Evolutionary conservation across 768 basidiomycete species (phyloP).

Genomic region (Russula virescens): DNA sequence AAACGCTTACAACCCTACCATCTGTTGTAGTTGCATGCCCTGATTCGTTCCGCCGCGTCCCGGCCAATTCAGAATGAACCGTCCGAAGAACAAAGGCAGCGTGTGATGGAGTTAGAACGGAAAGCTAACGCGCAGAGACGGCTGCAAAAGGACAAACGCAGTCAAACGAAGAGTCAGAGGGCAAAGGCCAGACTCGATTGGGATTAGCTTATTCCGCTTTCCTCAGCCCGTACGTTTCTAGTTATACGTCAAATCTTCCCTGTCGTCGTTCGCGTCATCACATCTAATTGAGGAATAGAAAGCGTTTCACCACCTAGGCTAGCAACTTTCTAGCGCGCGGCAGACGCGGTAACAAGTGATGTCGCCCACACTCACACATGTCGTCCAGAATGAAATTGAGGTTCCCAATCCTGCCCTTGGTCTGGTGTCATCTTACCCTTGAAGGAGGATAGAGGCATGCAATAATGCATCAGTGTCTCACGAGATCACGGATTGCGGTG

Average conservation of each 20-base stretch:
- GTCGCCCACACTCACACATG: no score
- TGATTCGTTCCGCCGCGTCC: constrained; percentile 46
- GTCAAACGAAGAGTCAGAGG: constrained; percentile 41
- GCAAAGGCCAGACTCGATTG: constrained; percentile 26
- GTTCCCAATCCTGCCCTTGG: no score
- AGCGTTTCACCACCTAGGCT: no score
- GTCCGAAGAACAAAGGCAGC: constrained; percentile 50
- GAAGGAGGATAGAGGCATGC: no score
- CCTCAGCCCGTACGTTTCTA: not conserved
- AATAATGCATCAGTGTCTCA: no score
- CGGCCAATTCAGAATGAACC: constrained; percentile 47
- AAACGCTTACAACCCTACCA: not conserved
- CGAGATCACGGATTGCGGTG: no score
- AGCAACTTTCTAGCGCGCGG: no score
- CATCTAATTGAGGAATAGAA: not conserved
- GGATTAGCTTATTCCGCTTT: constrained; percentile 5
- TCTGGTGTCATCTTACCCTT: no score
- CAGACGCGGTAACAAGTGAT: no score
- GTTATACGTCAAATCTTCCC: no score
- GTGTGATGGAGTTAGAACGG: constrained; percentile 41
- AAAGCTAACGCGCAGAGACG: constrained; percentile 45
- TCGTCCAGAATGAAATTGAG: no score
- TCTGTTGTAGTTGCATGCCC: constrained; percentile 43
- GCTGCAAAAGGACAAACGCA: constrained; percentile 48
- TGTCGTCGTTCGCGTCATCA: not conserved